phyloP scores from a whole-genome alignment of 23 red algal species.

The Gracilaria gracilis region DNA sequence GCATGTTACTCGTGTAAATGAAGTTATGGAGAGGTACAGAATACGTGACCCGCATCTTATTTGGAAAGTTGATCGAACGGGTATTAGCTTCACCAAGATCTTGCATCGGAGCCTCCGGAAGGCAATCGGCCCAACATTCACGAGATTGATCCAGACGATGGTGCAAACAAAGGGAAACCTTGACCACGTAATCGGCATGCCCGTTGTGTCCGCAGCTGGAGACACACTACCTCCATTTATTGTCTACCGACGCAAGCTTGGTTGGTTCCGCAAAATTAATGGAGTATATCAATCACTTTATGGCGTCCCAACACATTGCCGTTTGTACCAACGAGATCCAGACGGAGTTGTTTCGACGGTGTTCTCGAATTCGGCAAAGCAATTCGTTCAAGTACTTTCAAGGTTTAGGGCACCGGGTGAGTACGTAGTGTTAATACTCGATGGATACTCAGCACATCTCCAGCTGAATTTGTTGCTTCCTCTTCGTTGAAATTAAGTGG shows the following conservation, averaged over 20 bases:
- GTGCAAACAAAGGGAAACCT: neutral
- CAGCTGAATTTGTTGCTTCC: too few species aligned
- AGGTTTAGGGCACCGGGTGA: too few species aligned
- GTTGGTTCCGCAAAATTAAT: neutral
- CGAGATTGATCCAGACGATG: neutral
- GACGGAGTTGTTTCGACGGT: too few species aligned
- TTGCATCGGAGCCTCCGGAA: neutral
- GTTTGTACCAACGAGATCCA: too few species aligned
- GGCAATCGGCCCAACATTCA: neutral
- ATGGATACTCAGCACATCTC: too few species aligned
- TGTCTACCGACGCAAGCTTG: neutral
- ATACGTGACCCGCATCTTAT: neutral
- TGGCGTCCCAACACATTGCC: too few species aligned
- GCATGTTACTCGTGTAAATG: neutral
- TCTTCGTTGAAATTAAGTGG: too few species aligned
- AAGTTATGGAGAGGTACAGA: neutral
- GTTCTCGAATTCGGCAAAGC: too few species aligned
- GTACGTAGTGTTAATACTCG: too few species aligned
- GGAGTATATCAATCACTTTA: neutral
- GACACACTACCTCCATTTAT: neutral
- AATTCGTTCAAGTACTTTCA: too few species aligned
- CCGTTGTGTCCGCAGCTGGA: neutral
- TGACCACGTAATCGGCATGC: neutral
- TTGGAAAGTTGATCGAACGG: neutral
- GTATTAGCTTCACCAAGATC: neutral